Evolutionary conservation across 108 stramenopile species (phyloP).

Genomic region (Pseudonitzschia delicatissima): DNA sequence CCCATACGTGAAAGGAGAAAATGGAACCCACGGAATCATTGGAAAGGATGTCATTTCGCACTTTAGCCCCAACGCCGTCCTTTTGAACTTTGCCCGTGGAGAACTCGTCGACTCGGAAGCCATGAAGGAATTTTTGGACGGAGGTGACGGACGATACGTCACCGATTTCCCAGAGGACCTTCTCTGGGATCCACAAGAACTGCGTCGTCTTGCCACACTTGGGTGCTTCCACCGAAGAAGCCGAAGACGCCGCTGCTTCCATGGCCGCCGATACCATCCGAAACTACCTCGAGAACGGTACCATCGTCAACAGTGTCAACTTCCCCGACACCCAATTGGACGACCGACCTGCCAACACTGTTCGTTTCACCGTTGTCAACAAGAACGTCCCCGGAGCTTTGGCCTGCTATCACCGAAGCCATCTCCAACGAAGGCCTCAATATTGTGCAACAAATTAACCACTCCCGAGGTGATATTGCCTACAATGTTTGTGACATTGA

Average conservation of each 20-base stretch:
- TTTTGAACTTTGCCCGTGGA: constrained; percentile 87
- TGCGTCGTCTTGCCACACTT: constrained; percentile 75
- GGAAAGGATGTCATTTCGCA: constrained; percentile 42
- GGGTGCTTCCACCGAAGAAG: constrained; percentile 81
- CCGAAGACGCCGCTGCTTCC: constrained; percentile 58
- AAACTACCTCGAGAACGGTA: constrained; percentile 60
- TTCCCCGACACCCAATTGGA: constrained; percentile 50
- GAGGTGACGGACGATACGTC: constrained; percentile 47
- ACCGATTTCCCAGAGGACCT: constrained; percentile 65
- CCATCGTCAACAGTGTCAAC: constrained; percentile 69
- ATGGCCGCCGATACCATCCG: constrained; percentile 70
- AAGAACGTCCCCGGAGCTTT: constrained; percentile 66
- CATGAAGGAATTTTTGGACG: constrained; percentile 67
- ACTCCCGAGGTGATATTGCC: constrained; percentile 56
- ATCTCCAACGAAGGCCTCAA: constrained; percentile 57
- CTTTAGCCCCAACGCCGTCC: constrained; percentile 67
- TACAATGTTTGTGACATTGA: constrained; percentile 77
- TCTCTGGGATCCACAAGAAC: constrained; percentile 58
- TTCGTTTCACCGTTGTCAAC: constrained; percentile 64
- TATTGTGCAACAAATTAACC: constrained; percentile 77
- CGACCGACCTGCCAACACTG: constrained; percentile 16
- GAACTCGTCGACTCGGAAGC: constrained; percentile 77
- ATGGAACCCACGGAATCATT: constrained; percentile 74
- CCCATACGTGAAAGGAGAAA: constrained; percentile 72
- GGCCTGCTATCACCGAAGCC: constrained; percentile 48